A percentile compares a stretch with the other conserved stretches of the same genome.
Conservation (phyloP, 805 yeast genomes). For the Ogataea wickerhamii region DNA sequence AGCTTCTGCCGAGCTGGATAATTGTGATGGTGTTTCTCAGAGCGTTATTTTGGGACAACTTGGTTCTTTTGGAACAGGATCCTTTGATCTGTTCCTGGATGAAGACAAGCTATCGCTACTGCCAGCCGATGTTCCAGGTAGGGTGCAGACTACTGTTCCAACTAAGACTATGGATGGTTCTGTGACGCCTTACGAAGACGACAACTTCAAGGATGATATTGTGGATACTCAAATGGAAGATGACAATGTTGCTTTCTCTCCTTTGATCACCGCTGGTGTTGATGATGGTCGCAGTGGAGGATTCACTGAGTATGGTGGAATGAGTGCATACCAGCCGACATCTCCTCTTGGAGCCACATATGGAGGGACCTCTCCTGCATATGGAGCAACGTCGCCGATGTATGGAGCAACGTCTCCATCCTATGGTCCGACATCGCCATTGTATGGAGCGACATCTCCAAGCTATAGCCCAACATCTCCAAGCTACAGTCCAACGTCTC, state of each 20-base stretch:
- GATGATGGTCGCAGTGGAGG: slow-evolving; percentile 76
- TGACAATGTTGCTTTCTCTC: slow-evolving; percentile 81
- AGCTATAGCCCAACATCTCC: slow-evolving; percentile 72
- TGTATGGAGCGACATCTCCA: slow-evolving; percentile 60
- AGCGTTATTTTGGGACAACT: slow-evolving; percentile 96
- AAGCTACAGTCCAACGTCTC: slow-evolving; percentile 64
- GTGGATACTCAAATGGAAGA: slow-evolving; percentile 43
- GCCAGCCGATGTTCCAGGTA: slow-evolving; percentile 45
- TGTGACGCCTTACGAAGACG: slow-evolving; percentile 84
- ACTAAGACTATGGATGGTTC: slow-evolving; percentile 63
- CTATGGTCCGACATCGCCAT: slow-evolving; percentile 72
- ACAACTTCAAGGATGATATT: slow-evolving; percentile 61
- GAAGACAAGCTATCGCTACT: slow-evolving; percentile 74
- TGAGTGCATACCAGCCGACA: slow-evolving; percentile 42
- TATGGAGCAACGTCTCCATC: slow-evolving; percentile 61
- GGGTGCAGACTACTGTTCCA: slow-evolving; percentile 38
- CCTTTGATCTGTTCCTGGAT: slow-evolving; percentile 92
- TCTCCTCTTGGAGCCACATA: slow-evolving; percentile 58
- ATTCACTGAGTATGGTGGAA: slow-evolving; percentile 83
- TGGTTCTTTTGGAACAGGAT: slow-evolving; percentile 98
- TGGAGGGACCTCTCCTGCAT: slow-evolving; percentile 46
- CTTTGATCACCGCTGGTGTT: slow-evolving; percentile 82
- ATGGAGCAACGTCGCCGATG: slow-evolving; percentile 50
- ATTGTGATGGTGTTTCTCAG: slow-evolving; percentile 97
- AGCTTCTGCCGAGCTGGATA: slow-evolving; percentile 95